Base-by-base conservation (phyloP, 2,329 filamentous ascomycete genomes). In the Cyphellophora europaea region DNA sequence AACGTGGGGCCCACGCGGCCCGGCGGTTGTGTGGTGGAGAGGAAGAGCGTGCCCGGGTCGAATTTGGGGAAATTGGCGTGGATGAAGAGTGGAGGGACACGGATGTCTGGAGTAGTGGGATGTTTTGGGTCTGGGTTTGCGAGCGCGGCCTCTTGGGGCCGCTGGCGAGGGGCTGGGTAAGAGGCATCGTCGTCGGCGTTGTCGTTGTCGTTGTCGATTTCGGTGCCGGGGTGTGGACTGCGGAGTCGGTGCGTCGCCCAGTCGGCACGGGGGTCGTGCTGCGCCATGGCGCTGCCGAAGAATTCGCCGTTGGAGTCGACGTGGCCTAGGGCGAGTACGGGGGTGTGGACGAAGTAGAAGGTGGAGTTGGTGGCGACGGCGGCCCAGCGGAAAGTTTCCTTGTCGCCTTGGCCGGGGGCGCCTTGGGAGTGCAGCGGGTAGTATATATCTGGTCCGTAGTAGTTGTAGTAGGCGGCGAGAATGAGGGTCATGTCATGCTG, bases 381-480 rank as follows among this genome's bases (percentile, higher is more conserved):
- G 5, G 65, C 66, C 4, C 61, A 54, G 11, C 65, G 47, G 42
- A 70, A 69, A 0, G 65, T 69, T 44, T 70, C 66, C 45, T 70
- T 70, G 49, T 70, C 66, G 11, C 67, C 67, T 48, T 69, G 57
- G 8, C 66, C 67, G 0, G 60, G 53, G 5, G 59, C 65, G 19
- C 65, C 65, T 47, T 68, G 65, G 3, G 58, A 62, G 6, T 67
- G 53, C 0, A 70, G 48, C 0, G 57, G 55, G 40, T 67, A 69
- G 43, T 65, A 70, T 34, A 58, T 56, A 0, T 53, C 45, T 3
- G 65, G 62, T 1, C 64, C 63, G 50, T 60, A 66, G 30, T 58
- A 54, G 43, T 69, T 71, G 49, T 71, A 71, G 47, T 70, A 71
- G 2, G 58, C 54, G 4, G 63, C 56, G 3, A 70, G 53, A n/a